phyloP scores from a whole-genome alignment of 495 filamentous ascomycete species.

The Paragyromitra xinjiangensis region DNA sequence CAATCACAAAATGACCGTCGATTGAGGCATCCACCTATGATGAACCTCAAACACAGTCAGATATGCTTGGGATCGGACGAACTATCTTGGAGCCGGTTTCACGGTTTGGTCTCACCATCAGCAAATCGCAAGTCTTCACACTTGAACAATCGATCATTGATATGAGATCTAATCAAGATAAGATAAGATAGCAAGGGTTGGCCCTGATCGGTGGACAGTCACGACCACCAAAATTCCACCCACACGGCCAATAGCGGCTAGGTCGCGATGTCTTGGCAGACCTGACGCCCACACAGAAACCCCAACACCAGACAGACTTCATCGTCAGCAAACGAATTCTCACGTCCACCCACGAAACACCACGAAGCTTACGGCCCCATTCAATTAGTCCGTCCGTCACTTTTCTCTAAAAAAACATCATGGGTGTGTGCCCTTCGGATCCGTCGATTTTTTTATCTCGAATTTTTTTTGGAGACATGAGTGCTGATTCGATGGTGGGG shows the following conservation, averaged over 20 bases:
- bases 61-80: conserved; percentile 24
- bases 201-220: conserved; percentile 45
- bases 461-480: conserved; percentile 21
- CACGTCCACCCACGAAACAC: conserved; percentile 51
- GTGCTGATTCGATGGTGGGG: conserved; percentile 46
- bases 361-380: conserved; percentile 48
- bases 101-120: background rate
- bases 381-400: conserved; percentile 33
- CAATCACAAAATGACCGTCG: background rate
- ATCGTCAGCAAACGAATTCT: conserved; percentile 52
- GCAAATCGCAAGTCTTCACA: too few relatives aligned
- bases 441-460: conserved; percentile 5
- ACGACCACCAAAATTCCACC: conserved; percentile 27
- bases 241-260: conserved; percentile 35
- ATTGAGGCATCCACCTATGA: too few relatives aligned
- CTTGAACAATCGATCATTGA: conserved; percentile 8
- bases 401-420: conserved; percentile 49
- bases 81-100: background rate
- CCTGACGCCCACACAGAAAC: conserved; percentile 45
- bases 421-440: conserved; percentile 48
- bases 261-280: conserved; percentile 36
- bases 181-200: conserved; percentile 46
- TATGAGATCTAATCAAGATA: conserved; percentile 9
- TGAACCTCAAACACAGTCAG: conserved; percentile 12
- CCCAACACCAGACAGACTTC: conserved; percentile 45